Base-by-base conservation (phyloP, 345 rosid genomes). In the Ceriops zippeliana region DNA sequence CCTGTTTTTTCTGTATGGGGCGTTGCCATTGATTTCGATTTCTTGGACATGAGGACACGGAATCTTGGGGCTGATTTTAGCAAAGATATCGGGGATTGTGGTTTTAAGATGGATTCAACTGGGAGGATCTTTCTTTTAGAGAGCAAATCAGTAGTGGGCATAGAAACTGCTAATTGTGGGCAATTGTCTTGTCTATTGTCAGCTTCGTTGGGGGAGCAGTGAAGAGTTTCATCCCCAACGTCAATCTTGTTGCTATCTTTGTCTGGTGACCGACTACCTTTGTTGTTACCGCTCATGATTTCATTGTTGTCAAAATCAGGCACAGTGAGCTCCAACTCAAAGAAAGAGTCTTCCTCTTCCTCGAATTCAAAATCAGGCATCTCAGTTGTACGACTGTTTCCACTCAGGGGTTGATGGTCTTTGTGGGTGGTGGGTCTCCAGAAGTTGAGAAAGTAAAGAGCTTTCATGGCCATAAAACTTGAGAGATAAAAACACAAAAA, bases 341-440 rank as follows among this genome's bases (percentile, higher is more conserved):
- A 85, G 81, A 91, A 91, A 0, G 97, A 91, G 67, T 93, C 98
- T 3, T 93, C 98, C 59, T 75, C 98, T 58, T 89, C 93, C 0
- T 76, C 83, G 47, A 76, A 59, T 2, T 89, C 86, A n/a, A 52
- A 32, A 20, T 79, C 81, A 21, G 83, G 61, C 42, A 70, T 31
- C 54, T 38, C 75, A 24, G 61, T 24, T 66, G 75, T 22, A 49
- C 52, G 27, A 7, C 19, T 46, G 38, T 30, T 66, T 31, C 38
- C 73, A 38, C 10, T 35, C 54, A 63, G 49, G 60, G 69, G 69
- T 24, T 65, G 79, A 67, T 67, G 77, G 19, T 75, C 77, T 65
- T 77, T 72, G 46, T 67, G 71, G 70, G 62, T 24, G 74, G 71
- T 77, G 51, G 84, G 79, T 68, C 73, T 72, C 95, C 90, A 81